A percentile compares a stretch with the other conserved stretches of the same genome.
Evolutionary conservation across 306 rosid species (phyloP).

Genomic region (Prinsepia uniflora): DNA sequence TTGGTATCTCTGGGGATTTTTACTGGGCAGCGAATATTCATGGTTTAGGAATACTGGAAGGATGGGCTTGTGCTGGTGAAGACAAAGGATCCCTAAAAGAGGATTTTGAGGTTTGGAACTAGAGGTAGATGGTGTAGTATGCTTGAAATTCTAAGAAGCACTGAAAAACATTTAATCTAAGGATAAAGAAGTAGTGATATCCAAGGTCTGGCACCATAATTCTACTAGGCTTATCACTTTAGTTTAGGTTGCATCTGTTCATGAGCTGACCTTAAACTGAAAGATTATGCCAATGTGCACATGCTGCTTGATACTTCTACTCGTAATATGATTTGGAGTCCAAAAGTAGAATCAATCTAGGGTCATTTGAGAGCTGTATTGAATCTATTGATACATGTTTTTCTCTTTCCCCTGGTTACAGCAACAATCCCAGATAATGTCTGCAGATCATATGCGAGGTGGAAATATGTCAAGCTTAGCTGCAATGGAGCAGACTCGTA

Average conservation of each 20-base stretch:
- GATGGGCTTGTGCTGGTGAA: background rate
- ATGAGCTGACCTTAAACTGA: too few relatives aligned
- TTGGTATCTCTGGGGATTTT: background rate
- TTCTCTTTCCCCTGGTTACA: conserved; percentile 2
- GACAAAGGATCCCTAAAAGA: background rate
- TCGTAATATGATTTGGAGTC: background rate
- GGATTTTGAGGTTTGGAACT: background rate
- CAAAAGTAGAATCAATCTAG: background rate
- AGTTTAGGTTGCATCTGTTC: background rate
- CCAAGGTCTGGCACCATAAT: background rate
- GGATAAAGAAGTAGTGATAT: background rate
- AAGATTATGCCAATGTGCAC: background rate
- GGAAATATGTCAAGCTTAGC: conserved; percentile 59
- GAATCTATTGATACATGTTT: conserved; percentile 3
- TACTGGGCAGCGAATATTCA: background rate
- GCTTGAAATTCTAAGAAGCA: background rate
- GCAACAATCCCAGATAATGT: conserved; percentile 73
- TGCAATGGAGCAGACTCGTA: conserved; percentile 94
- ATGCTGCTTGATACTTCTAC: background rate
- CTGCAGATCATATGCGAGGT: conserved; percentile 63
- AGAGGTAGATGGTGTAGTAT: background rate
- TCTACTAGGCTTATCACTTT: background rate
- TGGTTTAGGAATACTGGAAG: background rate
- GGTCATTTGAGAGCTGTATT: background rate
- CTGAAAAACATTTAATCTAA: background rate